A percentile compares a stretch with the other conserved stretches of the same genome.
Conservation (phyloP, 2,329 filamentous ascomycete genomes). For the Laburnicola sp. region DNA sequence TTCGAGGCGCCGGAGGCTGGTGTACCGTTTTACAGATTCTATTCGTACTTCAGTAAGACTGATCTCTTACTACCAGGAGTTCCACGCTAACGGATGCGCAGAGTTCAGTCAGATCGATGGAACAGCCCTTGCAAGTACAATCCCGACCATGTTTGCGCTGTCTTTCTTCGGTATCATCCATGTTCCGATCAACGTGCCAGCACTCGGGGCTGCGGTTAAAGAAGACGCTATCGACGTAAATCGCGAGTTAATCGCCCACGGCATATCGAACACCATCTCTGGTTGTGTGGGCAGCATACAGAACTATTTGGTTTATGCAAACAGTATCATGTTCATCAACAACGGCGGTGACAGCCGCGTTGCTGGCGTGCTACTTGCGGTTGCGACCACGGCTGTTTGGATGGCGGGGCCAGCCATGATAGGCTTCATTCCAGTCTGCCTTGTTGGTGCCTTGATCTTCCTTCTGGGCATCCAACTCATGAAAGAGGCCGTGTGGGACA, state of each 20-base stretch:
- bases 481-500: conserved; percentile 83
- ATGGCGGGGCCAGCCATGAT: conserved; percentile 84
- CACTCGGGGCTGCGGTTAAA: conserved; percentile 83
- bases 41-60: conserved; percentile 83
- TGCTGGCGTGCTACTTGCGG: conserved; percentile 82
- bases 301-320: conserved; percentile 97
- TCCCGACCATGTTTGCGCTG: conserved; percentile 93
- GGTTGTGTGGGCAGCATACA: conserved; percentile 86
- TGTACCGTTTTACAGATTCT: conserved; percentile 97
- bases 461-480: conserved; percentile 91
- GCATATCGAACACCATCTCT: conserved; percentile 88
- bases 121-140: conserved; percentile 77
- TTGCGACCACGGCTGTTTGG: conserved; percentile 79
- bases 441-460: conserved; percentile 94
- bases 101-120: conserved; percentile 82
- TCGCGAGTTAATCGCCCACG: conserved; percentile 87
- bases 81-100: conserved; percentile 41
- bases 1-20: conserved; percentile 82
- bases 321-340: conserved; percentile 94
- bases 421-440: conserved; percentile 93
- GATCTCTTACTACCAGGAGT: background rate
- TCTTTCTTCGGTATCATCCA: conserved; percentile 98
- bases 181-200: conserved; percentile 96
- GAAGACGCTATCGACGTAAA: conserved; percentile 93
- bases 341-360: conserved; percentile 86